phyloP scores from a whole-genome alignment of 257 asterid species.

The Solanum chilense region DNA sequence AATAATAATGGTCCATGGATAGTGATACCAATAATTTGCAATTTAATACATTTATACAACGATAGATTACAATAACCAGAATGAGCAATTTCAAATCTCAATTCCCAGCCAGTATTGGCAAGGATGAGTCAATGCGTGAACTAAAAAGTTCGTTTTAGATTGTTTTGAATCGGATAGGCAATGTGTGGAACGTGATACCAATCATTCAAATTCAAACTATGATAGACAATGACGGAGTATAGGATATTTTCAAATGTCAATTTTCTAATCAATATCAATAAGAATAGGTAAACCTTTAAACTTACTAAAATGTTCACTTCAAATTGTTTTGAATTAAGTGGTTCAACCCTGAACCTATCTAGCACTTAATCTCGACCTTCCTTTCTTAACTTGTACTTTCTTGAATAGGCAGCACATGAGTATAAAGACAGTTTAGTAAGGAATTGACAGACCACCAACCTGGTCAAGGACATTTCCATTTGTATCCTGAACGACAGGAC shows the following conservation, averaged over 20 bases:
- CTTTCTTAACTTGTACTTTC: not conserved
- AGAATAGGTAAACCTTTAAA: not conserved
- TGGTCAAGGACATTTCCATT: conserved; percentile 95
- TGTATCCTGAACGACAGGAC: conserved; percentile 89
- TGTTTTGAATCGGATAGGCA: not conserved
- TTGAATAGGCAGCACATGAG: not conserved
- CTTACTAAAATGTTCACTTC: not conserved
- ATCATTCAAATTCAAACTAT: not conserved
- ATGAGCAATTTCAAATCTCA: not conserved
- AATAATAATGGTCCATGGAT: not conserved
- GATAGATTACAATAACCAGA: not conserved
- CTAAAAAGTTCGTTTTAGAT: not conserved
- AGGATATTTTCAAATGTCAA: not conserved
- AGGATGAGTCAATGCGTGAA: not conserved
- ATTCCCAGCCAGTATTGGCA: not conserved
- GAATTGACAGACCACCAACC: conserved; percentile 27
- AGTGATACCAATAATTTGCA: not conserved
- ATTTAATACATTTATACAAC: not conserved
- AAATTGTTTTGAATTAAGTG: not conserved
- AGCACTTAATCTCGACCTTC: not conserved
- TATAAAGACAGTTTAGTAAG: not conserved
- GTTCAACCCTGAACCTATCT: not conserved
- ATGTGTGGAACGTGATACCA: not conserved
- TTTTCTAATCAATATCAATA: not conserved
- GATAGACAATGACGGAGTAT: not conserved